These are phyloP conservation scores for Spatholobus suberectus DNA, from an alignment of 306 rosid species.

Conservation along the genomic window DNA sequence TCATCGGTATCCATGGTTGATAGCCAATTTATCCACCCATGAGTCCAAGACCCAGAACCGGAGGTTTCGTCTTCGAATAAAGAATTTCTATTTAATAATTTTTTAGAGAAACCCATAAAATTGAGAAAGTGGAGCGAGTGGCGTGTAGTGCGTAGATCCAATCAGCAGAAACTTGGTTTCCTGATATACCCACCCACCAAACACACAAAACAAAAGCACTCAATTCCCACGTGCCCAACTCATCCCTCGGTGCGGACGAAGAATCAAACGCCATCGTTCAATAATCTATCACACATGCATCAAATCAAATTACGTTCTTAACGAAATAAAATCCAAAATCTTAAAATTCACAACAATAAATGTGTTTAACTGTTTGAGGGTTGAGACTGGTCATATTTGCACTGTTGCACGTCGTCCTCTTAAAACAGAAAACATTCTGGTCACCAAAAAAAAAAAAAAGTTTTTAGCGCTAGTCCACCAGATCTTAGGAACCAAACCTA, in stretches of 20 bases:
- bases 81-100: background rate
- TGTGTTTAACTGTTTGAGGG: background rate
- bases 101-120: background rate
- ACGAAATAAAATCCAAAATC: background rate
- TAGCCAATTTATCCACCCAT: background rate
- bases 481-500: conserved; percentile 5
- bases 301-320: background rate
- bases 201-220: background rate
- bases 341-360: background rate
- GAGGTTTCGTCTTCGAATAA: conserved; percentile 11
- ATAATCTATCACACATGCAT: background rate
- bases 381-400: background rate
- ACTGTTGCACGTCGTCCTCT: conserved; percentile 46
- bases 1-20: background rate
- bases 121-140: conserved; percentile 28
- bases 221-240: background rate
- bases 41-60: background rate
- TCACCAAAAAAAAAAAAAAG: background rate
- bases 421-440: background rate
- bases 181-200: conserved; percentile 16
- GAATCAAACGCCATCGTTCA: conserved; percentile 35
- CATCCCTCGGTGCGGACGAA: conserved; percentile 18
- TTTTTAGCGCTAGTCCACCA: background rate
- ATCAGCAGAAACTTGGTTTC: conserved; percentile 2
- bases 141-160: background rate